Evolutionary conservation across 495 filamentous ascomycete species (phyloP).

Genomic region (Podospora anserina): DNA sequence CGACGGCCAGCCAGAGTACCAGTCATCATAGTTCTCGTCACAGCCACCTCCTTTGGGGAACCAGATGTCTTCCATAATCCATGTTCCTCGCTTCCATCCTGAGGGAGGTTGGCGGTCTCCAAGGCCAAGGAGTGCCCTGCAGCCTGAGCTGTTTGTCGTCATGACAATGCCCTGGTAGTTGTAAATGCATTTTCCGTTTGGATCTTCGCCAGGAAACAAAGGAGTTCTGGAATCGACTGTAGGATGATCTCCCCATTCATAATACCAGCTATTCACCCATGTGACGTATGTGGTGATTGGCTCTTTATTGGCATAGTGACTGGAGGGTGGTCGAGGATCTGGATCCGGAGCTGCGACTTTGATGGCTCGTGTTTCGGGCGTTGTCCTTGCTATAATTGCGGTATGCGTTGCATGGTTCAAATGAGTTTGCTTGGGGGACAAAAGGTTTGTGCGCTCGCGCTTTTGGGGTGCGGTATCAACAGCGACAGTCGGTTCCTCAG

Average conservation of each 20-base stretch:
- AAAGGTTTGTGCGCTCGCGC: not conserved
- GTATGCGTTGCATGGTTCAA: not conserved
- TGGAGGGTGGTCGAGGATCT: not conserved
- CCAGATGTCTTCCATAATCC: not conserved
- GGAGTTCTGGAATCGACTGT: not conserved
- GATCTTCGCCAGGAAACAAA: slow-evolving; percentile 5
- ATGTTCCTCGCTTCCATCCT: not conserved
- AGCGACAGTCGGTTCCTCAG: no score
- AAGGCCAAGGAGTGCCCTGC: slow-evolving; percentile 1
- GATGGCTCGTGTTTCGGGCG: no score
- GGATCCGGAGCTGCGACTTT: no score
- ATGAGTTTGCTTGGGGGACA: not conserved
- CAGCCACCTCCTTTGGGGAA: slow-evolving; percentile 7
- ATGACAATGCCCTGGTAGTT: slow-evolving; percentile 8
- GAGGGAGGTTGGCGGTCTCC: not conserved
- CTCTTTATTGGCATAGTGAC: slow-evolving; percentile 1
- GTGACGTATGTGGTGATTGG: slow-evolving; percentile 12
- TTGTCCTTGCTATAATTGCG: no score
- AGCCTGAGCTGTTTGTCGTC: slow-evolving; percentile 5
- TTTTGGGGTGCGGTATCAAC: not conserved
- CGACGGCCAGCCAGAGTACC: not conserved
- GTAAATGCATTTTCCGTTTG: slow-evolving; percentile 6
- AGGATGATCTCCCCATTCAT: not conserved
- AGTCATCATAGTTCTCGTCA: slow-evolving; percentile 6
- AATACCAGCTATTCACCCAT: not conserved